Percentiles rank a stretch among this genome's conserved stretches.
These are phyloP conservation scores for Pseudozyma hubeiensis DNA, from an alignment of 1,284 basidiomycete genomes.

Conservation along the genomic window DNA sequence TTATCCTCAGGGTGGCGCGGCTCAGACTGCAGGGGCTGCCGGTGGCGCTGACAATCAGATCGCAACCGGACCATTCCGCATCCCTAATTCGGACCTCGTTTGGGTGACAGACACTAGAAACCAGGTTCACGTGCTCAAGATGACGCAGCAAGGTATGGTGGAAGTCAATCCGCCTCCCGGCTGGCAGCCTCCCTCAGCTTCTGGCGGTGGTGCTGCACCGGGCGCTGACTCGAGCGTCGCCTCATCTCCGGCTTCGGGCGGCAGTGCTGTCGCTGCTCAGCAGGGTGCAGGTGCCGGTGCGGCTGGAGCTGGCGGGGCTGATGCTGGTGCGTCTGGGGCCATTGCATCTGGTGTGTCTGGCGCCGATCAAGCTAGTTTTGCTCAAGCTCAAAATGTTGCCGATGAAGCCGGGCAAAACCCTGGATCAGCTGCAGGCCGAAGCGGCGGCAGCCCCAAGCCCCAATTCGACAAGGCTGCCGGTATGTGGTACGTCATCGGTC, in stretches of 20 bases:
- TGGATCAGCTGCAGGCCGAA: slow-evolving; percentile 1
- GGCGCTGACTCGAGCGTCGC: not conserved
- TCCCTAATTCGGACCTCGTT: not conserved
- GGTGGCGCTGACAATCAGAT: not conserved
- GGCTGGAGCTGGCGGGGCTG: not conserved
- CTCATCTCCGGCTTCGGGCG: not conserved
- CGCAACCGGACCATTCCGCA: slow-evolving; percentile 1
- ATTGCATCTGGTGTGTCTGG: not conserved
- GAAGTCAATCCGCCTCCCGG: slow-evolving; percentile 1
- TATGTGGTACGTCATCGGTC: slow-evolving; percentile 13
- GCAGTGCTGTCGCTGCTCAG: not conserved
- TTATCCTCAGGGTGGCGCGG: not conserved
- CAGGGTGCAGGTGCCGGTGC: not conserved
- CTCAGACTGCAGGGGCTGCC: not conserved
- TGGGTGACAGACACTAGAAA: not conserved
- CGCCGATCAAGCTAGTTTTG: not conserved
- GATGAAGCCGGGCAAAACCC: not conserved
- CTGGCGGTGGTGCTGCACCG: not conserved
- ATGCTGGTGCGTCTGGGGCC: not conserved
- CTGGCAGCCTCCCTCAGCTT: not conserved
- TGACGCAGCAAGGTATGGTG: not conserved
- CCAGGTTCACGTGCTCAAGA: not conserved
- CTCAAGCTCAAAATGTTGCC: not conserved
- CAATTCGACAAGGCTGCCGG: not conserved
- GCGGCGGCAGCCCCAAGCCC: not conserved